Evolutionary conservation across 176 grass and related monocot species (phyloP), one percentile per base, ranked within the genome.

Genomic region (Calamus simplicifolius): DNA sequence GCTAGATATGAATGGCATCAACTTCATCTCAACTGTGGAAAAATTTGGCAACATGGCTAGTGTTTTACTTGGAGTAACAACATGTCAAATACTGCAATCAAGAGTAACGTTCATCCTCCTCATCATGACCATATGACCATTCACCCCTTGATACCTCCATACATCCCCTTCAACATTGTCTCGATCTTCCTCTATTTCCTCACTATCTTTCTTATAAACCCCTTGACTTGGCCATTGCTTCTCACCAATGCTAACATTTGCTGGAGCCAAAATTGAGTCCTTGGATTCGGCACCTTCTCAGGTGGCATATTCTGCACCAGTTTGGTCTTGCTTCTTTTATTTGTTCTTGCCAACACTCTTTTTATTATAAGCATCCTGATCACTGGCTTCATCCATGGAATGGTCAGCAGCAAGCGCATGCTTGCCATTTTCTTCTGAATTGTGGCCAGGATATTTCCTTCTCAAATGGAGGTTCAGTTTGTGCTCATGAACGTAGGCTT

Each of bases 391-490:
- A 61, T 75, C 58, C 5, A 31, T 72, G 25, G 53, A 54, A 58
- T 61, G 68, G 6, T 61, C 67, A 19, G 56, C 57, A 57, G 68
- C 48, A 67, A 49, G 74, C 29, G 56, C 5, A 0, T 16, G 48
- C 62, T 81, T 87, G 28, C 70, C 66, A 57, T 73, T 77, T 56
- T 82, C 69, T 73, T 68, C 75, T 57, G 69, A 60, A 19, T 52
- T 59, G 4, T 95, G 78, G 23, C 80, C 74, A 61, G 89, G 89
- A 67, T 93, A 84, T 59, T 88, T 75, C 51, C 70, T 88, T 69
- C 77, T 85, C 19, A 95, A 52, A 72, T 95, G 89, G 19, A 95
- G 89, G 57, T 95, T 95, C 69, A 95, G 76, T 76, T 95, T 95
- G 68, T 95, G 88, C 52, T 59, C 3, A 57, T 95, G 85, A 28